These are phyloP conservation scores for Raffaelea albimanens DNA, from an alignment of 2,329 filamentous ascomycete genomes.

Conservation along the genomic window DNA sequence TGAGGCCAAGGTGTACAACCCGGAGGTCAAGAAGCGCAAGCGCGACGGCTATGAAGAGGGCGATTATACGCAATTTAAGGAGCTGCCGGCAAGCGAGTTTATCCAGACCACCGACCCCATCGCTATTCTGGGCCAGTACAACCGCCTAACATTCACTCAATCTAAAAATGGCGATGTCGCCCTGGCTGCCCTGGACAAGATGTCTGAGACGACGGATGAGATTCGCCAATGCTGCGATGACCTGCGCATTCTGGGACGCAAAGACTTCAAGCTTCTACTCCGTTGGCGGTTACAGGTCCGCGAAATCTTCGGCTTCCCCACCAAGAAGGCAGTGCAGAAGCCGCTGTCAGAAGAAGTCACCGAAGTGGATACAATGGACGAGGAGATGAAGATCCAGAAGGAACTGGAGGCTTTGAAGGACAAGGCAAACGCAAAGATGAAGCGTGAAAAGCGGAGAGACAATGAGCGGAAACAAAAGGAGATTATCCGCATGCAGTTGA, in stretches of 20 bases:
- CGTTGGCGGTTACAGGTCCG: constrained; percentile 84
- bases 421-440: constrained; percentile 64
- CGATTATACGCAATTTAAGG: constrained; percentile 87
- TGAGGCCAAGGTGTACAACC: constrained; percentile 96
- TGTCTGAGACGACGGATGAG: constrained; percentile 79
- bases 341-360: constrained; percentile 60
- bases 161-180: constrained; percentile 75
- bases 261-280: constrained; percentile 85
- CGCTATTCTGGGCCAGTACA: constrained; percentile 76
- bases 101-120: constrained; percentile 92
- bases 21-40: constrained; percentile 94
- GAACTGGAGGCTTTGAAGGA: constrained; percentile 78
- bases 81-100: constrained; percentile 80
- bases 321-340: constrained; percentile 53
- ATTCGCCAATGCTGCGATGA: constrained; percentile 71
- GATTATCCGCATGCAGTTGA: constrained; percentile 90
- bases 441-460: constrained; percentile 73
- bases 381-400: constrained; percentile 83
- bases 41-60: constrained; percentile 96
- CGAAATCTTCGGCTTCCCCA: constrained; percentile 79
- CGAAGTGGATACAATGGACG: constrained; percentile 83
- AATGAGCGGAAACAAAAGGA: constrained; percentile 94
- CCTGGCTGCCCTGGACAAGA: constrained; percentile 71
- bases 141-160: constrained; percentile 76
- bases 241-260: constrained; percentile 81